These are phyloP conservation scores for Cucurbita ficifolia DNA, from an alignment of 306 rosid genomes.

Conservation along the genomic window DNA sequence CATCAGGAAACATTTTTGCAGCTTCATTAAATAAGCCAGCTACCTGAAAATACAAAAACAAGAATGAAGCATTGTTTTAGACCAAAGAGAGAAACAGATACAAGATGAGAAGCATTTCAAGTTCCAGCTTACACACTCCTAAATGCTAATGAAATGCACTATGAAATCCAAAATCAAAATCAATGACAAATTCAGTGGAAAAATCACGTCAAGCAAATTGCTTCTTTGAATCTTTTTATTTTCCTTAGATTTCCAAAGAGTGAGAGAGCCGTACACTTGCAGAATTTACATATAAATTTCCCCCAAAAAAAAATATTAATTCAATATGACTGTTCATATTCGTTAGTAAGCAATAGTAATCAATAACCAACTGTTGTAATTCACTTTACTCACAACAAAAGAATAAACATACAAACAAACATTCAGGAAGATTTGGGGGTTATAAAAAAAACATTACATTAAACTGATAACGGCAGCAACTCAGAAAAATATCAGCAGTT, in stretches of 20 bases:
- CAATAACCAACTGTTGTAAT: background rate
- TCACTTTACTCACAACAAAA: background rate
- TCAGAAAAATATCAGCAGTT: background rate
- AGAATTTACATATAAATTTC: background rate
- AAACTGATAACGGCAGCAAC: background rate
- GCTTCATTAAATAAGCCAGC: conserved; percentile 79
- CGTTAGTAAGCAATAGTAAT: background rate
- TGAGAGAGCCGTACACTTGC: background rate
- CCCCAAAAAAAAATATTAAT: background rate
- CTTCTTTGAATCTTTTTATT: background rate
- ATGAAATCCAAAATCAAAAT: background rate
- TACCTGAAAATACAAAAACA: conserved; percentile 33
- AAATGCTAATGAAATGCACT: background rate
- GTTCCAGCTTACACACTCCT: background rate
- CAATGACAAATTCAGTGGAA: background rate
- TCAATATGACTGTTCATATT: background rate
- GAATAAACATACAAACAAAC: background rate
- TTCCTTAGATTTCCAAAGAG: background rate
- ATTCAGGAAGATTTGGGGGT: background rate
- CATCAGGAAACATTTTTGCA: conserved; percentile 77
- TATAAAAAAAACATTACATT: background rate
- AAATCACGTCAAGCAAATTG: background rate
- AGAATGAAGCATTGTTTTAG: background rate
- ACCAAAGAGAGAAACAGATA: background rate
- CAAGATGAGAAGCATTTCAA: background rate